Evolutionary conservation across 768 basidiomycete species (phyloP).

Genomic region (Hortiboletus flavorubellus): DNA sequence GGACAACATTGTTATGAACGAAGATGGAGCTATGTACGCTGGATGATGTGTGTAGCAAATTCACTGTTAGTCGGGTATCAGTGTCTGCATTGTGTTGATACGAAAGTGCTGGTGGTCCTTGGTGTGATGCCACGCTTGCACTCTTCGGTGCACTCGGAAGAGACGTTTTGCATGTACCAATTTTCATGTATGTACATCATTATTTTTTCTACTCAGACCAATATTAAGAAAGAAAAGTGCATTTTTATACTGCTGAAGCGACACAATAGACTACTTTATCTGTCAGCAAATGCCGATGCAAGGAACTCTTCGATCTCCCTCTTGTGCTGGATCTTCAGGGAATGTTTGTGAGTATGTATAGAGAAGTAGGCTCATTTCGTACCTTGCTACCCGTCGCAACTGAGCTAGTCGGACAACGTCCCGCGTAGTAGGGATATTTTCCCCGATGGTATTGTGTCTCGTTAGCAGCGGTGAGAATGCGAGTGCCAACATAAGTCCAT

Average conservation of each 20-base stretch:
- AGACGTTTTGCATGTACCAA: not conserved
- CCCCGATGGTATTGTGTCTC: slow-evolving; percentile 87
- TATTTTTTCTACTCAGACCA: slow-evolving; percentile 6
- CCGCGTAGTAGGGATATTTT: slow-evolving; percentile 90
- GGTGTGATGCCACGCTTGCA: too few relatives aligned
- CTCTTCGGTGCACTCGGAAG: not conserved
- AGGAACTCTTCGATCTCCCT: slow-evolving; percentile 84
- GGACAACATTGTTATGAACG: slow-evolving; percentile 47
- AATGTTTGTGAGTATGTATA: not conserved
- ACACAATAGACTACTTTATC: not conserved
- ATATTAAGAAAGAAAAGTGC: not conserved
- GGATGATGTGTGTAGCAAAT: slow-evolving; percentile 20
- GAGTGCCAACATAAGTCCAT: slow-evolving; percentile 94
- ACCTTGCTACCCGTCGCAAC: slow-evolving; percentile 93
- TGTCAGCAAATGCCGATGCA: slow-evolving; percentile 50
- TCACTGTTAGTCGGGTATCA: too few relatives aligned
- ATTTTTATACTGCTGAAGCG: not conserved
- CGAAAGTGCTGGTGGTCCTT: too few relatives aligned
- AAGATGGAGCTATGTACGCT: slow-evolving; percentile 58
- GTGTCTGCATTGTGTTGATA: too few relatives aligned
- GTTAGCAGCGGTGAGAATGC: slow-evolving; percentile 90
- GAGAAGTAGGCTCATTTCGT: slow-evolving; percentile 7
- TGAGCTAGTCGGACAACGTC: slow-evolving; percentile 88
- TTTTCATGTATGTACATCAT: not conserved
- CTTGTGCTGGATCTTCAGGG: slow-evolving; percentile 70